Percentiles rank a stretch among this genome's conserved stretches.
Evolutionary conservation across 441 rosid genomes (phyloP).

Genomic region (Aleurites moluccanus): DNA sequence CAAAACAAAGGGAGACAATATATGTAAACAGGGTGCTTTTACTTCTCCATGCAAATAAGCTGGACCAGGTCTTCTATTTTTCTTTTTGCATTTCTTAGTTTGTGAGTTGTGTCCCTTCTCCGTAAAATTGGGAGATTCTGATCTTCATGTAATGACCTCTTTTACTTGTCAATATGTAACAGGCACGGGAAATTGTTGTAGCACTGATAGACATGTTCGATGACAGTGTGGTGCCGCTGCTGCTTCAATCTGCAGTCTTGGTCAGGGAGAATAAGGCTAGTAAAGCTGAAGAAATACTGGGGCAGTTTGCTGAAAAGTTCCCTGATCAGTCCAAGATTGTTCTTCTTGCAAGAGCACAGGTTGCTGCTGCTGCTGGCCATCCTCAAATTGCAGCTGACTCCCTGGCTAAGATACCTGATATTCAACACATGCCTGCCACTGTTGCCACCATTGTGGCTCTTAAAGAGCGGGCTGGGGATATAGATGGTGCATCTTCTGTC

Average conservation of each 20-base stretch:
- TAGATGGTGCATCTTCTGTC: slow-evolving; percentile 66
- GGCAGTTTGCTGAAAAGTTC: slow-evolving; percentile 64
- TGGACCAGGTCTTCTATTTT: slow-evolving; percentile 59
- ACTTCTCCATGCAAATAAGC: slow-evolving; percentile 85
- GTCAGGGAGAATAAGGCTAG: slow-evolving; percentile 82
- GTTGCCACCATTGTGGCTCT: slow-evolving; percentile 87
- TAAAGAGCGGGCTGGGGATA: slow-evolving; percentile 89
- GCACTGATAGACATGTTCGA: slow-evolving; percentile 55
- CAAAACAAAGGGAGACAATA: slow-evolving; percentile 68
- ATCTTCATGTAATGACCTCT: neutral
- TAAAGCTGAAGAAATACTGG: slow-evolving; percentile 79
- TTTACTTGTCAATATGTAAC: slow-evolving; percentile 29
- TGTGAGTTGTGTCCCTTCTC: neutral
- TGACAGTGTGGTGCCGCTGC: slow-evolving; percentile 55
- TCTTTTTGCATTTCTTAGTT: slow-evolving; percentile 24
- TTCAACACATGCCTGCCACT: slow-evolving; percentile 86
- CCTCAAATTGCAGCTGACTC: slow-evolving; percentile 80
- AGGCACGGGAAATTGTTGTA: slow-evolving; percentile 88
- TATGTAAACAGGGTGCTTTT: slow-evolving; percentile 75
- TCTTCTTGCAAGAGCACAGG: slow-evolving; percentile 86
- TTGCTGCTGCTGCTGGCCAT: slow-evolving; percentile 86
- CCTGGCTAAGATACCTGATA: slow-evolving; percentile 63
- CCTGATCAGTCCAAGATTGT: slow-evolving; percentile 61
- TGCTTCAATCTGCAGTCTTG: slow-evolving; percentile 85
- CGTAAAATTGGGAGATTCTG: slow-evolving; percentile 1